A percentile compares a stretch with the other conserved stretches of the same genome.
These are phyloP conservation scores for Crithidia bombi DNA, from an alignment of 208 protist species.

Conservation along the genomic window DNA sequence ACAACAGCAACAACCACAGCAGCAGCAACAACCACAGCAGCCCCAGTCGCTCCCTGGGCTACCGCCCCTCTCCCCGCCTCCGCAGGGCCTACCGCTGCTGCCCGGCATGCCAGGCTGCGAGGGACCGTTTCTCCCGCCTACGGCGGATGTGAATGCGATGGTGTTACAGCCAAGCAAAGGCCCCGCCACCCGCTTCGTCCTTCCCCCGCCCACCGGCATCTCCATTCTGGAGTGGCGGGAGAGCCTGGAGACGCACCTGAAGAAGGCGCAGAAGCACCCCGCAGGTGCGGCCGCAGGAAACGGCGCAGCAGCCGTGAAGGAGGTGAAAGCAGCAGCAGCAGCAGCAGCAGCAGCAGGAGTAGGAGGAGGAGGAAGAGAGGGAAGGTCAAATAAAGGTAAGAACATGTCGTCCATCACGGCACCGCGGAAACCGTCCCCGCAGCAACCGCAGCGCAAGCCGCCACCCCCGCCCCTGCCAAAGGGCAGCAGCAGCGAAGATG, in stretches of 20 bases:
- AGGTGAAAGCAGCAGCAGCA: neutral
- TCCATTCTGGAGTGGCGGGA: constrained; percentile 47
- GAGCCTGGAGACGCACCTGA: constrained; percentile 24
- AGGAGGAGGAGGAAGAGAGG: too few species aligned
- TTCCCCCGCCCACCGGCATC: constrained; percentile 45
- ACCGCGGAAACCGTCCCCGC: neutral
- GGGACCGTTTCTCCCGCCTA: constrained; percentile 46
- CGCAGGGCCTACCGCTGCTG: constrained; percentile 35
- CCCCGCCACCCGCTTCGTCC: constrained; percentile 30
- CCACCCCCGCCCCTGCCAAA: neutral
- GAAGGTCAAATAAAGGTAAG: too few species aligned
- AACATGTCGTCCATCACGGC: neutral
- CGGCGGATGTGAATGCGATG: constrained; percentile 10
- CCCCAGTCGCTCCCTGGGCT: too few species aligned
- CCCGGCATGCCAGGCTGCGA: constrained; percentile 61
- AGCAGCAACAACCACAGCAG: constrained; percentile 34
- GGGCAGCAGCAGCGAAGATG: constrained; percentile 1
- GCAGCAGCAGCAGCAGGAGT: constrained; percentile 17
- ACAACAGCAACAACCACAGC: constrained; percentile 5
- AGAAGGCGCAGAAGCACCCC: constrained; percentile 15
- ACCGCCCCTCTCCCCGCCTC: constrained; percentile 37
- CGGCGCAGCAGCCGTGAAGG: constrained; percentile 2
- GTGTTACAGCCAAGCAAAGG: constrained; percentile 28
- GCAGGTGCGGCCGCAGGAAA: constrained; percentile 14
- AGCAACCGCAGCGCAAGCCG: neutral